Evolutionary conservation across 495 filamentous ascomycete species (phyloP), one percentile per base, ranked within the genome.

Genomic region (Aspergillus ostianus): DNA sequence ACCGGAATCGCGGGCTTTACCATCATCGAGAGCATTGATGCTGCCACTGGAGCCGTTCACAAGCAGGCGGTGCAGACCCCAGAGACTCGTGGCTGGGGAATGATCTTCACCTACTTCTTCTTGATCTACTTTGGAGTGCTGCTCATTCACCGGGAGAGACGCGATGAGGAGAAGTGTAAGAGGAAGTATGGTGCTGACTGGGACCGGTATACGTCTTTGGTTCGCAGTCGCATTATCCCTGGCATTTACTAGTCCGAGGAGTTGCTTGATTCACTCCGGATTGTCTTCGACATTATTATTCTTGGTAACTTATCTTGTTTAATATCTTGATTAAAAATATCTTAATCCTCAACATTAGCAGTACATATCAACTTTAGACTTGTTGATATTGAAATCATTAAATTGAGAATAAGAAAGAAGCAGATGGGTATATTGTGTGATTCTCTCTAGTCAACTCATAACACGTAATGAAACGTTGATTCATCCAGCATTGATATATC

Each of bases 181-280:
- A 81, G 79, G 67, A 98, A 98, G 80, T 98, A 98, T 71, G 95
- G 95, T 13, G 84, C 86, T 62, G 92, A 97, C 65, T 98, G 94
- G 93, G 86, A 90, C 64, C 85, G 85, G 73, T 98, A 98, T 73
- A 90, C 87, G 65, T 85, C 85, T 64, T 80, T 87, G 69, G 94
- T 98, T 21, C 85, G 79, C 63, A 96, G 82, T 70, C 87, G 89
- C 67, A 97, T 98, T 64, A 71, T 98, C 18, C 94, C 94, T n/a
- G 89, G 89, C 27, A 80, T 98, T 27, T 98, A 98, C 74, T 98
- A 81, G 55, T 53, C n/a, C 17, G n/a, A n/a, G 10, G 26, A 50
- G 21, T 1, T 17, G 5, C 18, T 49, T 49, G 47, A 12, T 32
- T 32, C 8, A 4, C 10, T 32, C 29, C 8, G 29, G 29, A 10